Conservation (phyloP, 73 alveolate genomes). For the Paramecium sexaurelia region DNA sequence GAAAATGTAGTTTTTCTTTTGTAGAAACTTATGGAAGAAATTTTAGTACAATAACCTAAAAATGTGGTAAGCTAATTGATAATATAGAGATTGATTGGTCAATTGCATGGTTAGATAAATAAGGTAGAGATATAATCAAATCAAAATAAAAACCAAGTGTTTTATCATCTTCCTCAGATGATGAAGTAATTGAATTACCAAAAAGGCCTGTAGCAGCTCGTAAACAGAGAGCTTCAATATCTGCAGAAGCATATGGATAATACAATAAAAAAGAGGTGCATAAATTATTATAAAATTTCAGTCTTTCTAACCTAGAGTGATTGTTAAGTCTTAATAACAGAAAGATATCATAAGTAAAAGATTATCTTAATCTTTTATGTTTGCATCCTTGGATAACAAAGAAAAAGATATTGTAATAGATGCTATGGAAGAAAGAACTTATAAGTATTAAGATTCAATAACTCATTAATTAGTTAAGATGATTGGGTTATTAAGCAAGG, state of each 20-base stretch:
- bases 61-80: neutral
- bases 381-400: constrained; percentile 85
- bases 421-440: constrained; percentile 91
- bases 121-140: constrained; percentile 25
- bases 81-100: constrained; percentile 51
- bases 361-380: constrained; percentile 87
- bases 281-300: neutral
- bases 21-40: neutral
- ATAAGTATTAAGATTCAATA: constrained; percentile 9
- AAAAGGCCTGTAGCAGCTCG: constrained; percentile 47
- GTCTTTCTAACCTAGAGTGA: constrained; percentile 83
- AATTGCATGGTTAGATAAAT: constrained; percentile 39
- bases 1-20: constrained; percentile 7
- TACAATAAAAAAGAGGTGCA: constrained; percentile 86
- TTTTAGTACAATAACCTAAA: neutral
- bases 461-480: constrained; percentile 62
- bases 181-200: constrained; percentile 47
- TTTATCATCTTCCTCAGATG: constrained; percentile 2
- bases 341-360: constrained; percentile 81
- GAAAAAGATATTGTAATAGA: constrained; percentile 88
- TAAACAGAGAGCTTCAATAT: constrained; percentile 79
- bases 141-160: neutral
- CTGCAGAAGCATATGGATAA: constrained; percentile 96
- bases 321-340: constrained; percentile 84
- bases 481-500: constrained; percentile 94